Conservation (phyloP, 2,329 filamentous ascomycete genomes). For the Cladosporium velox region DNA sequence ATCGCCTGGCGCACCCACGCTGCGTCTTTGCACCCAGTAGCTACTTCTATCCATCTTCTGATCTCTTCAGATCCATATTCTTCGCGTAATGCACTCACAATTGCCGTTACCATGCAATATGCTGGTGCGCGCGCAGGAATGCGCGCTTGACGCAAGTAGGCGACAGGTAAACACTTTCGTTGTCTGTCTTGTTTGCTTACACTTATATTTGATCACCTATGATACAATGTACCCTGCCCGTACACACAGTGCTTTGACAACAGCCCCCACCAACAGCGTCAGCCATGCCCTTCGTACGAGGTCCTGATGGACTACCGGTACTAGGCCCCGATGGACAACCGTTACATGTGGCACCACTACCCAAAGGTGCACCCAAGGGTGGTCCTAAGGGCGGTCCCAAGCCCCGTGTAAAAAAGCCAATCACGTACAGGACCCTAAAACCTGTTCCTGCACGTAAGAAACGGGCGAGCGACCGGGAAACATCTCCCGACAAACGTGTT, state of each 20-base stretch:
- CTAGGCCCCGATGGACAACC: background rate
- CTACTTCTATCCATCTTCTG: background rate
- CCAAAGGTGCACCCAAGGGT: background rate
- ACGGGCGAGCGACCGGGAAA: background rate
- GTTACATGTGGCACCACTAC: background rate
- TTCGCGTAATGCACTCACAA: background rate
- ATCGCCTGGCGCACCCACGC: background rate
- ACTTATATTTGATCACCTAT: background rate
- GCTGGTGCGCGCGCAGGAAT: constrained; percentile 7
- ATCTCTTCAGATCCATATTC: background rate
- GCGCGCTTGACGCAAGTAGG: constrained; percentile 11
- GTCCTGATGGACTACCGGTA: background rate
- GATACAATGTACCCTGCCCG: background rate
- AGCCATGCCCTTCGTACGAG: background rate
- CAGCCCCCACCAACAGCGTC: background rate
- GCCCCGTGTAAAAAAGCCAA: background rate
- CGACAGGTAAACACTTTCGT: constrained; percentile 10
- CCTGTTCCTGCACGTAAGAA: background rate
- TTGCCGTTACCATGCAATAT: background rate
- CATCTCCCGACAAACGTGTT: background rate
- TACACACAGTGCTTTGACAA: background rate
- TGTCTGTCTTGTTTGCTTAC: constrained; percentile 12
- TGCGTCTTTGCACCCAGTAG: background rate
- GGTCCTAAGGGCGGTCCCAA: background rate
- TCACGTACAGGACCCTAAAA: background rate